Base-by-base conservation (phyloP, 2,329 filamentous ascomycete species). In the Xylaria digitata region DNA sequence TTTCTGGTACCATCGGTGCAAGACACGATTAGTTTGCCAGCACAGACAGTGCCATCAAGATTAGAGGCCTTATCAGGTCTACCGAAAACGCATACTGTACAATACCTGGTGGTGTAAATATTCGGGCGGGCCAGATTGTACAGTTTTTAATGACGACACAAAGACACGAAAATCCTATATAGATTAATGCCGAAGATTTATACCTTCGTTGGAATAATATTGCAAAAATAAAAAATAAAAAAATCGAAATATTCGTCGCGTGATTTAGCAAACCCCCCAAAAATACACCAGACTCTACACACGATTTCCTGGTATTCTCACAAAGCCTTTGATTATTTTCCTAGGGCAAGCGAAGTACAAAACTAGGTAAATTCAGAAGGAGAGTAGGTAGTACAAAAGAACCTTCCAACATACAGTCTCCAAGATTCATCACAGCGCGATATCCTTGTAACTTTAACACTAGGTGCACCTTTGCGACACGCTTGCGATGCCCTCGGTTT, bases 41-140 rank as follows among this genome's bases (percentile, higher is more conserved):
- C 40, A 49, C 45, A 9, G 23, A 54, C 17, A 40, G 21, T 61
- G 49, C 34, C 26, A 53, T 48, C 26, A 13, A 61, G 40, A 49
- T 46, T 46, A 37, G 30, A 26, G 48, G 46, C 34, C 53, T 52
- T 56, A 32, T 23, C 30, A 34, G 50, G 43, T 50, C 57, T 43
- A 56, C 37, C 7, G n/a, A 55, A 37, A 26, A 62, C 54, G 57
- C 57, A 52, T 63, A 26, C n/a, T 61, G 30, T 58, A 67, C 55
- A 54, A 45, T 63, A 61, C 65, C 43, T 61, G 63, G 70, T 68
- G 63, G 63, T 70, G 68, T 71, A 73, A 66, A 74, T 70, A 75
- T 67, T 67, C 53, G 55, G 64, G 65, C 57, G 53, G 34, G 67
- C 65, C 67, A 69, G 61, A 56, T 70, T 68, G 58, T 71, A 67